Evolutionary conservation across 2,329 filamentous ascomycete genomes (phyloP), one percentile per base, ranked within the genome.

Genomic region (Dryadomyces quercus-mongolicae): DNA sequence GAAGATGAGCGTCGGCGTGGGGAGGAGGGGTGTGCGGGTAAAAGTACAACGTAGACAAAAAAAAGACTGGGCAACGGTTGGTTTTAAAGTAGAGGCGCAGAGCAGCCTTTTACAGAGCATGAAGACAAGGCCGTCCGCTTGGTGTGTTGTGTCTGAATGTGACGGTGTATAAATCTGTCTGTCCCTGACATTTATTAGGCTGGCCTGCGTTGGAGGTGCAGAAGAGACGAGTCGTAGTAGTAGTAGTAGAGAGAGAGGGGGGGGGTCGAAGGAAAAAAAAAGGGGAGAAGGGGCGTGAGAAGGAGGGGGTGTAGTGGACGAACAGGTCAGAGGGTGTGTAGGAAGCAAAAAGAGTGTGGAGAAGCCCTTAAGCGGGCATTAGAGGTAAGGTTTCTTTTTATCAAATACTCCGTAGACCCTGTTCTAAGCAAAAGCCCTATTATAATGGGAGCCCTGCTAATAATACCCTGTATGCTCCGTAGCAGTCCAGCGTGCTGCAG

Each of bases 311-410:
- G 34, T 13, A 50, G 16, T n/a, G 12, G n/a, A 10, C 18, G 34
- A 54, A 49, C 43, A 36, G 18, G 49, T 15, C 38, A 31, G 8
- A 25, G n/a, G 25, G 46, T 25, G 48, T 49, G 48, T 40, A 40
- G 10, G 15, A 47, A 47, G 25, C 15, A 38, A 50, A 16, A 25
- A 44, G 42, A 44, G 42, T 50, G 49, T 50, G 49, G 49, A 50
- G 49, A 50, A 50, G 49, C 47, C 43, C 43, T 53, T 52, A 53
- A 57, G 54, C 49, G 52, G 49, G 38, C 52, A 52, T 36, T 51
- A 52, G 22, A 25, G 43, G 50, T 49, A 53, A 56, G 51, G 50
- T 50, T 55, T 56, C 55, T 52, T 49, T 58, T 52, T 46, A 47
- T 50, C 36, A 18, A 49, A 49, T 47, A 31, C 52, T 49, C 52